Conservation (phyloP, 768 basidiomycete species). For the Boletus eberwhitei region DNA sequence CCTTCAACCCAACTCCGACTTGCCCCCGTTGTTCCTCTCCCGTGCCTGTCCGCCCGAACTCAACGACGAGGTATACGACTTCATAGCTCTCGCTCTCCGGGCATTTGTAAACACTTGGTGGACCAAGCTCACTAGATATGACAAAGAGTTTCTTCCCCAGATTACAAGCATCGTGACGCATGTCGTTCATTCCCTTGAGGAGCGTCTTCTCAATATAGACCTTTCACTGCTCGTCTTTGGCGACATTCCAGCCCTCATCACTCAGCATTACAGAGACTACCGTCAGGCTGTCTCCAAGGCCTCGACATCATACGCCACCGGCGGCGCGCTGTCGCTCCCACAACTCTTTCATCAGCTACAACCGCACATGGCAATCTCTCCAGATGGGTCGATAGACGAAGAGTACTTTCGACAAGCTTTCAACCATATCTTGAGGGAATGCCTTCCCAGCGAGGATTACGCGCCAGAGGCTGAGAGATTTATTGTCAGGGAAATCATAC, state of each 20-base stretch:
- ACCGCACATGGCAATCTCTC: conserved; percentile 75
- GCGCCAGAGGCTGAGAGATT: conserved; percentile 68
- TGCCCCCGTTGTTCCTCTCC: conserved; percentile 53
- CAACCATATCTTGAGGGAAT: conserved; percentile 69
- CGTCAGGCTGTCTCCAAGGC: conserved; percentile 62
- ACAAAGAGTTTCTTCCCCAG: conserved; percentile 77
- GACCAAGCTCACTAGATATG: conserved; percentile 77
- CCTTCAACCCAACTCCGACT: conserved; percentile 38
- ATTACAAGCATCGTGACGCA: conserved; percentile 56
- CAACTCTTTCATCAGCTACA: conserved; percentile 78
- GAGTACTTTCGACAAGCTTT: conserved; percentile 79
- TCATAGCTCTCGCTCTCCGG: conserved; percentile 74
- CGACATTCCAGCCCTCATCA: conserved; percentile 62
- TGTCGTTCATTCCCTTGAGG: conserved; percentile 59
- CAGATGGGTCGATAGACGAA: conserved; percentile 63
- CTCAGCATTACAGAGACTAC: conserved; percentile 78
- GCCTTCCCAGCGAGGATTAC: conserved; percentile 78
- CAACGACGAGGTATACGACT: conserved; percentile 57
- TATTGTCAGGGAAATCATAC: conserved; percentile 79
- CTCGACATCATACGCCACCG: conserved; percentile 66
- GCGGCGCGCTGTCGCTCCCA: conserved; percentile 58
- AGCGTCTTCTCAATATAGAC: conserved; percentile 51
- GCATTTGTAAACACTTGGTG: conserved; percentile 85
- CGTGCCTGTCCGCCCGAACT: conserved; percentile 50
- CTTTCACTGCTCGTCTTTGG: conserved; percentile 57